Evolutionary conservation across 805 yeast species (phyloP), one percentile per base, ranked within the genome.

Genomic region (Ogataea methylovora): DNA sequence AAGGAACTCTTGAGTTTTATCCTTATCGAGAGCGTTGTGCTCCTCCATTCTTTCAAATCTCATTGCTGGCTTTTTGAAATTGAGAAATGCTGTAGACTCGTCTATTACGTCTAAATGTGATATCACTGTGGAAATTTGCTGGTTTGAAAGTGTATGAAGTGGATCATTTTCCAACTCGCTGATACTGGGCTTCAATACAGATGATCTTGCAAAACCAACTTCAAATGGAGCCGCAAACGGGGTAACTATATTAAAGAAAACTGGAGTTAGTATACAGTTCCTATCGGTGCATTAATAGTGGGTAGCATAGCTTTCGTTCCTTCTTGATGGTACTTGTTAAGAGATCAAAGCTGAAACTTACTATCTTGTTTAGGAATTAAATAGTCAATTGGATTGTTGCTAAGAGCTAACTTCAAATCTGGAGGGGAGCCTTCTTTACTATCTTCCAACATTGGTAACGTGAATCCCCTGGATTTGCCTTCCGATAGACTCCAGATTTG

Each of bases 341-440:
- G 20, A 29, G 9, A 5, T 32, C 25, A 25, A 30, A 16, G 21
- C 18, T 16, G 12, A 13, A 9, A 56, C 67, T 38, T 43, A 63
- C 65, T 38, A 28, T 53, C 58, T 34, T 65, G 69, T 2, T 52
- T 56, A 2, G 73, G 73, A 2, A 64, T 45, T 12, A 66, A 41
- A 30, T 52, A 63, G 14, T 56, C 49, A 32, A 66, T 34, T 0
- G 71, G 70, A 17, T 43, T 48, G 19, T 37, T 40, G 10, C 45
- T 33, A 28, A 56, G 34, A 2, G 52, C 51, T 9, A 52, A 42
- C 4, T 43, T 39, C 16, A 53, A 40, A 28, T 39, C 38, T 5
- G 20, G 36, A 18, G 44, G 47, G 13, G 32, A 24, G 18, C n/a
- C 15, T 16, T 19, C 15, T 5, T 29, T 17, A 3, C 4, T 10